Percentiles rank a stretch among this genome's conserved stretches.
phyloP scores from a whole-genome alignment of 2,329 filamentous ascomycete genomes.

The Diaporthe vexans region DNA sequence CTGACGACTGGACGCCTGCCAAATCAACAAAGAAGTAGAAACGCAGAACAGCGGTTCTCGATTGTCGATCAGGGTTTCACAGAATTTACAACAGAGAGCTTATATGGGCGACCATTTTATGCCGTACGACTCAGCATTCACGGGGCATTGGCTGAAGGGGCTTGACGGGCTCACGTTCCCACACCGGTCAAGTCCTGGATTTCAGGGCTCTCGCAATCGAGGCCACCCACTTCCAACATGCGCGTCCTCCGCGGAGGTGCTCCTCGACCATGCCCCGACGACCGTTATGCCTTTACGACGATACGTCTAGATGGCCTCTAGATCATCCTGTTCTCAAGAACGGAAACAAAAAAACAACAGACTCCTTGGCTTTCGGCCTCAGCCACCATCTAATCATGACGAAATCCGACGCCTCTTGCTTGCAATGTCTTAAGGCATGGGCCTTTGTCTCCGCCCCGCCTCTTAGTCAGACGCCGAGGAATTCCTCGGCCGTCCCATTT shows the following conservation, averaged over 20 bases:
- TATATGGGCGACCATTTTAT: conserved; percentile 44
- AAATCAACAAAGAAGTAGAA: conserved; percentile 13
- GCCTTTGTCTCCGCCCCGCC: conserved; percentile 23
- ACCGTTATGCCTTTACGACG: conserved; percentile 43
- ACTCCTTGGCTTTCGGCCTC: conserved; percentile 32
- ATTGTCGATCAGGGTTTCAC: conserved; percentile 38
- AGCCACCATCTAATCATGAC: conserved; percentile 37
- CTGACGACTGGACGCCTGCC: conserved; percentile 39
- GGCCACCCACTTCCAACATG: conserved; percentile 37
- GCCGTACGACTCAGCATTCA: conserved; percentile 42
- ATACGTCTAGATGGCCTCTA: conserved; percentile 43
- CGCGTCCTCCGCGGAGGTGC: conserved; percentile 38
- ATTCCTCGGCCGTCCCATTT: neutral
- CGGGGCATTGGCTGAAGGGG: conserved; percentile 42
- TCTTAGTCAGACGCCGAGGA: conserved; percentile 15
- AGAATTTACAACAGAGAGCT: conserved; percentile 39
- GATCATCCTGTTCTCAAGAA: conserved; percentile 39
- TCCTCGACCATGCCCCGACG: conserved; percentile 41
- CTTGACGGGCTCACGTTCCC: conserved; percentile 42
- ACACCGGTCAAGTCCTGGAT: conserved; percentile 28
- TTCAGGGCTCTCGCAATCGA: conserved; percentile 38
- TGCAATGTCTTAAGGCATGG: conserved; percentile 24
- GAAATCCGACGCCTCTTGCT: conserved; percentile 32
- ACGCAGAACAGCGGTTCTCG: conserved; percentile 28
- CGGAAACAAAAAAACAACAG: conserved; percentile 29